Evolutionary conservation across 2,329 filamentous ascomycete genomes (phyloP), one percentile per base, ranked within the genome.

Genomic region (Alternaria brassicae): DNA sequence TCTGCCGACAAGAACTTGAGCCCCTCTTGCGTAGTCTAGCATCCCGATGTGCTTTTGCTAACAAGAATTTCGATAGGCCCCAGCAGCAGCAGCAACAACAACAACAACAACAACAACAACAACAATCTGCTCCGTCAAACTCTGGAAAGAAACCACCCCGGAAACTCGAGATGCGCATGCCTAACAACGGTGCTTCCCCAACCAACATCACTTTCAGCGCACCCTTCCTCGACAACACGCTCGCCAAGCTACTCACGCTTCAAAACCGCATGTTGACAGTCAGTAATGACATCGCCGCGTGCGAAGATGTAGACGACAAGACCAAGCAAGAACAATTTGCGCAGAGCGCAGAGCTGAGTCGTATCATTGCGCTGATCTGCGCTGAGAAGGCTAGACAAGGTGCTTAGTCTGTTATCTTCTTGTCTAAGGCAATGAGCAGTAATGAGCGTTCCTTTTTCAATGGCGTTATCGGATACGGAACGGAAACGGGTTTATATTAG

Each of bases 381-480:
- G 79, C 82, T 2, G 82, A 84, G 77, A 84, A 84, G 73, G 82
- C 82, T 6, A 77, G 82, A 62, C 82, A 84, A 64, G 80, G 81
- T 19, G 65, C 72, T 40, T 76, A 68, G 40, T 55, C 4, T 30
- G 10, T 32, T 50, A 19, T 19, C 15, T 21, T 41, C n/a, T 41
- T 52, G 32, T 36, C 40, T 7, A 25, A 48, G 25, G 44, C 30
- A 48, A 48, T 6, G 28, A 36, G 30, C 17, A 23, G 19, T 30
- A 13, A 21, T 2, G 13, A 39, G 56, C 15, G 34, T 41, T 47
- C 47, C 21, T 23, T 49, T 39, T 45, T 17, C 17, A 15, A 25
- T 19, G 28, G 37, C 5, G 21, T 28, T 39, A n/a, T 27, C 47
- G 13, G 9, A 39, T 45, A 41, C 50, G 52, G 41, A 42, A 48